Evolutionary conservation across 1,284 basidiomycete species (phyloP).

Genomic region (Takashimella koratensis): DNA sequence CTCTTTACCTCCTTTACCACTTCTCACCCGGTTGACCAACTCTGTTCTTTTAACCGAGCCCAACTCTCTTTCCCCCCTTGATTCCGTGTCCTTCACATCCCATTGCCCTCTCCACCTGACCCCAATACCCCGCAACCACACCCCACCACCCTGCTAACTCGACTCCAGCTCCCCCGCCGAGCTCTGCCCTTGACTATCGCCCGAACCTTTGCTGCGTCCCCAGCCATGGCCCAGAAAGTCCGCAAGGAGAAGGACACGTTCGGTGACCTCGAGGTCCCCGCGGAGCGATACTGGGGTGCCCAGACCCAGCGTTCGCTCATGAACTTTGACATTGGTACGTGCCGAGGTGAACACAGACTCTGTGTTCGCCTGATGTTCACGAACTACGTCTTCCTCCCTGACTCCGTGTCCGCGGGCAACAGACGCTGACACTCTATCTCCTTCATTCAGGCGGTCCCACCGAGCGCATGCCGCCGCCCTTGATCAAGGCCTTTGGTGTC

Average conservation of each 20-base stretch:
- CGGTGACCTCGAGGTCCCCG: conserved; percentile 73
- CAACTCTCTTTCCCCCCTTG: neutral
- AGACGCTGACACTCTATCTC: neutral
- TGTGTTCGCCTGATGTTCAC: conserved; percentile 1
- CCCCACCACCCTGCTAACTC: neutral
- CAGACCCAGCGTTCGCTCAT: conserved; percentile 98
- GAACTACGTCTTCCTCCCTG: no score
- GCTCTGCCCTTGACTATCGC: conserved; percentile 17
- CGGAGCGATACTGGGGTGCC: conserved; percentile 96
- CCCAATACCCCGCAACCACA: neutral
- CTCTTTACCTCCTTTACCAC: no score
- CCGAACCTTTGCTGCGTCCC: conserved; percentile 24
- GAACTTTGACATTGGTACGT: conserved; percentile 93
- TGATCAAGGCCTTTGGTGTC: conserved; percentile 97
- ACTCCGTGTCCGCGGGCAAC: neutral
- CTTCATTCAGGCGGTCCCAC: conserved; percentile 59
- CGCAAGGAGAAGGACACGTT: conserved; percentile 50
- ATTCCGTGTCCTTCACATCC: neutral
- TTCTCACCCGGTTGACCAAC: no score
- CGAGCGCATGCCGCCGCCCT: conserved; percentile 86
- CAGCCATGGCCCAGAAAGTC: conserved; percentile 44
- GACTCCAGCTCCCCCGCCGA: conserved; percentile 13
- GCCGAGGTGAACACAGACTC: no score
- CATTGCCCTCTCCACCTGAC: neutral
- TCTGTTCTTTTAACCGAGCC: neutral